phyloP scores from a whole-genome alignment of 495 filamentous ascomycete genomes.

The Aspergillus bertholletiae region DNA sequence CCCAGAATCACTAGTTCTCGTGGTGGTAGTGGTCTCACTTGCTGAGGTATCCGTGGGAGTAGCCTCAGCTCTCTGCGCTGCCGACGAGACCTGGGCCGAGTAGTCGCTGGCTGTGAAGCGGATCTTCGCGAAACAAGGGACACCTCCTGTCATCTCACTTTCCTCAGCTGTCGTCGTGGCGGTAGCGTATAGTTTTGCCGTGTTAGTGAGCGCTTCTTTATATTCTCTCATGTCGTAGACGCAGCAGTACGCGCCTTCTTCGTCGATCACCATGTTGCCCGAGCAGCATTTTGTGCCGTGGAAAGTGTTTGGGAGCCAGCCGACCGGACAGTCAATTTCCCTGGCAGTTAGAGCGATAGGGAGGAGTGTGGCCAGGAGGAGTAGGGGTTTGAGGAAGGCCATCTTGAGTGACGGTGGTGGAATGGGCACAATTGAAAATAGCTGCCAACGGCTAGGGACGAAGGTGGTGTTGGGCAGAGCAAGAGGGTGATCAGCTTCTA shows the following conservation, averaged over 20 bases:
- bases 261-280: slow-evolving; percentile 9
- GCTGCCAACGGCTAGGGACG: too few relatives aligned
- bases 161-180: slow-evolving; percentile 4
- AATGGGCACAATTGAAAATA: too few relatives aligned
- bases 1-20: background rate
- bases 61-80: slow-evolving; percentile 8
- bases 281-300: slow-evolving; percentile 10
- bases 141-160: slow-evolving; percentile 1
- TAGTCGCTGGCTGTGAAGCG: slow-evolving; percentile 19
- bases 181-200: background rate
- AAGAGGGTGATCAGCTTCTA: too few relatives aligned
- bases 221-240: slow-evolving; percentile 6
- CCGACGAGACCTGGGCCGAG: slow-evolving; percentile 17
- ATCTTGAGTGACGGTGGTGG: slow-evolving; percentile 3
- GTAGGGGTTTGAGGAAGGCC: slow-evolving; percentile 3
- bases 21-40: slow-evolving; percentile 2
- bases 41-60: slow-evolving; percentile 2
- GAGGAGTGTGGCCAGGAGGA: slow-evolving; percentile 2
- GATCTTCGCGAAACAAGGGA: slow-evolving; percentile 8
- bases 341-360: slow-evolving; percentile 1
- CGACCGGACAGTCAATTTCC: slow-evolving; percentile 1
- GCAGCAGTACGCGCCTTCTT: slow-evolving; percentile 11
- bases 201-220: background rate
- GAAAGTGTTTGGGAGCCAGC: slow-evolving; percentile 9
- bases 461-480: too few relatives aligned